These are phyloP conservation scores for Boletus calvinii DNA, from an alignment of 1,284 basidiomycete species.

Conservation along the genomic window DNA sequence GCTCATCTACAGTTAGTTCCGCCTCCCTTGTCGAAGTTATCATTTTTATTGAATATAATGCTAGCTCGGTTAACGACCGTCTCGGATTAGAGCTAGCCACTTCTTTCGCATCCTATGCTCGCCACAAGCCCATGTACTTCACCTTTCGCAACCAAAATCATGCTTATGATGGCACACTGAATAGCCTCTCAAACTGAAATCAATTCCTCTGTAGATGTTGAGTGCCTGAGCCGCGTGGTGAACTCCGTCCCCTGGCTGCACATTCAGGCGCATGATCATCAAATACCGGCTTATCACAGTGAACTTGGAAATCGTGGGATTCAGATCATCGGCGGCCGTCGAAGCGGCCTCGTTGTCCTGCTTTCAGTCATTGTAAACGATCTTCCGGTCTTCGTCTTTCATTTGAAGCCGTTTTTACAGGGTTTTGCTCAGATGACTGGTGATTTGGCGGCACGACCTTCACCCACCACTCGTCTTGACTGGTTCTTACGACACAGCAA, in stretches of 20 bases:
- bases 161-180: constrained; percentile 22
- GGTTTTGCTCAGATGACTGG: not conserved
- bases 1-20: constrained; percentile 85
- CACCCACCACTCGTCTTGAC: not conserved
- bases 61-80: constrained; percentile 63
- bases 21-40: not conserved
- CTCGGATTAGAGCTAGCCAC: constrained; percentile 51
- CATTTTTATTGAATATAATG: constrained; percentile 9
- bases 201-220: not conserved
- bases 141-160: constrained; percentile 35
- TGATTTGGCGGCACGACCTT: not conserved
- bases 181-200: not conserved
- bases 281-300: not conserved
- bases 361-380: not conserved
- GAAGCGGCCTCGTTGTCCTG: too few species aligned
- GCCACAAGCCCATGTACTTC: constrained; percentile 49
- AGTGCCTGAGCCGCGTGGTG: not conserved
- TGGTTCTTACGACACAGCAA: constrained; percentile 1
- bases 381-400: not conserved
- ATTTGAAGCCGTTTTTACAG: not conserved
- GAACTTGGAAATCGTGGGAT: not conserved
- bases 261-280: not conserved
- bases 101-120: constrained; percentile 37
- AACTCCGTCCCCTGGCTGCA: not conserved
- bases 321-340: not conserved